A percentile compares a stretch with the other conserved stretches of the same genome.
Evolutionary conservation across 441 rosid species (phyloP).

Genomic region (Dalechampia spathulata): DNA sequence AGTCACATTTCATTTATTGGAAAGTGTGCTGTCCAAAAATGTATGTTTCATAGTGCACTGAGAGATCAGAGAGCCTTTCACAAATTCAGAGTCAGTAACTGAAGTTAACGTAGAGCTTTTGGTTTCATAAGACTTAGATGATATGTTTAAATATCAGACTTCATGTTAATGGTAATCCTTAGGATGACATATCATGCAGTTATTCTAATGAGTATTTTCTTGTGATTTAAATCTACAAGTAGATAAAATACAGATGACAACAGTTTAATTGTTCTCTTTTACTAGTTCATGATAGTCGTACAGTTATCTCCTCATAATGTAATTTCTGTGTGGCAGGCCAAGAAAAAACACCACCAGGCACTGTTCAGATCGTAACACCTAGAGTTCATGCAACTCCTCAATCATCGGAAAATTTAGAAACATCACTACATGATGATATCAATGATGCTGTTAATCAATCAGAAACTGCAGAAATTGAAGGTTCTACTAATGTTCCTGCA

Average conservation of each 20-base stretch:
- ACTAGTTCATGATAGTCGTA: background rate
- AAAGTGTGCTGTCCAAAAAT: background rate
- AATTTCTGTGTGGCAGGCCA: conserved; percentile 20
- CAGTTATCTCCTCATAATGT: background rate
- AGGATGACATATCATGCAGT: background rate
- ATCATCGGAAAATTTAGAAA: conserved; percentile 36
- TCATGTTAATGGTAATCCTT: background rate
- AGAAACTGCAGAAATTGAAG: conserved; percentile 37
- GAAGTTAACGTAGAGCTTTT: background rate
- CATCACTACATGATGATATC: conserved; percentile 28
- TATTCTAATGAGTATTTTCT: too few relatives aligned
- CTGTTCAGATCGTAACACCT: conserved; percentile 34
- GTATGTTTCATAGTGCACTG: background rate
- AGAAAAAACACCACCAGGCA: conserved; percentile 29
- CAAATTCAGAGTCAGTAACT: background rate
- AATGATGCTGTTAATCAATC: conserved; percentile 26
- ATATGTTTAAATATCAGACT: background rate
- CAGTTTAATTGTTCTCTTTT: too few relatives aligned
- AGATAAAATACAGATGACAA: background rate
- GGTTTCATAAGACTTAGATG: background rate
- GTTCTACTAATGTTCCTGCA: conserved; percentile 24
- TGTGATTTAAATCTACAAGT: too few relatives aligned
- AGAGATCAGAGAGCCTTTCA: background rate
- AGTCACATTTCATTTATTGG: background rate
- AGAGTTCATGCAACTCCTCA: conserved; percentile 39